Conservation (phyloP, 2,329 filamentous ascomycete species). For the Microcera coccophila region DNA sequence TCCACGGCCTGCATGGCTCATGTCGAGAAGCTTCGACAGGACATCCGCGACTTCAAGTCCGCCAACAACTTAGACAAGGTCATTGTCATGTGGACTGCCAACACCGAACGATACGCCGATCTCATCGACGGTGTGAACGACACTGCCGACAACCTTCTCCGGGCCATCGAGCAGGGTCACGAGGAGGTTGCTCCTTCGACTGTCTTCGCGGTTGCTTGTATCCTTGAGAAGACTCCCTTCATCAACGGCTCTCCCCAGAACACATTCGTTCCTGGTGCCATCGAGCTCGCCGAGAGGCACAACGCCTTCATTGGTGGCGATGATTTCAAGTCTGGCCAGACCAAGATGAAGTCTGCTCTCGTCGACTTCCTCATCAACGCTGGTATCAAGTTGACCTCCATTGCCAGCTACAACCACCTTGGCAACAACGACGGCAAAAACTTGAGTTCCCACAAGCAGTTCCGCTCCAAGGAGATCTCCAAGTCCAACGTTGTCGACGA, state of each 20-base stretch:
- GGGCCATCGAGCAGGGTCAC: slow-evolving; percentile 81
- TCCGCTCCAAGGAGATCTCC: slow-evolving; percentile 99
- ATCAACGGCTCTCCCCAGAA: slow-evolving; percentile 99
- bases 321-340: slow-evolving; percentile 99
- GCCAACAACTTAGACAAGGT: slow-evolving; percentile 86
- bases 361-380: slow-evolving; percentile 98
- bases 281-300: slow-evolving; percentile 83
- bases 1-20: slow-evolving; percentile 81
- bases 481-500: slow-evolving; percentile 99
- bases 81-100: slow-evolving; percentile 97
- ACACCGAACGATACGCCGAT: slow-evolving; percentile 95
- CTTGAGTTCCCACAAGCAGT: slow-evolving; percentile 93
- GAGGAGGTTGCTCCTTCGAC: slow-evolving; percentile 92
- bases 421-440: slow-evolving; percentile 99
- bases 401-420: slow-evolving; percentile 98
- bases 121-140: slow-evolving; percentile 88
- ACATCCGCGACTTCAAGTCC: slow-evolving; percentile 92
- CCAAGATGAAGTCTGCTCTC: slow-evolving; percentile 99
- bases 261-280: slow-evolving; percentile 92
- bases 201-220: slow-evolving; percentile 90
- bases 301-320: slow-evolving; percentile 92
- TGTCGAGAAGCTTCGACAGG: slow-evolving; percentile 86
- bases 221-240: slow-evolving; percentile 85
- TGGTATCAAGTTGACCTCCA: slow-evolving; percentile 97
- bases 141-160: slow-evolving; percentile 88